A percentile compares a stretch with the other conserved stretches of the same genome.
Conservation (phyloP, 2,329 filamentous ascomycete species). For the Aphanocladium album region DNA sequence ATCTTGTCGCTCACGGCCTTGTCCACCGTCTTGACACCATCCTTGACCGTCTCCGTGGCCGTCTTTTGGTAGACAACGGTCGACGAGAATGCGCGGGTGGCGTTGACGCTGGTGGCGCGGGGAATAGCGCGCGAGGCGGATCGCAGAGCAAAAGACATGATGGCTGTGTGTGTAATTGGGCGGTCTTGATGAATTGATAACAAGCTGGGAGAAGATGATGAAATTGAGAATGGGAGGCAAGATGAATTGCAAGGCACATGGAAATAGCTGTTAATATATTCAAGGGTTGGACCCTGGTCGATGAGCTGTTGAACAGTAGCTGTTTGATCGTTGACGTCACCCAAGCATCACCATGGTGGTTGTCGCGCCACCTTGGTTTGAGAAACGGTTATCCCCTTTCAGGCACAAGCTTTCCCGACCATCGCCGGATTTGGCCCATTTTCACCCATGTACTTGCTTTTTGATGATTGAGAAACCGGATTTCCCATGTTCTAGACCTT, state of each 20-base stretch:
- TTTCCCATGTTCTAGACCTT: background rate
- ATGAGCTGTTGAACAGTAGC: background rate
- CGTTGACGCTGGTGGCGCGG: conserved; percentile 33
- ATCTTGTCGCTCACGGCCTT: conserved; percentile 56
- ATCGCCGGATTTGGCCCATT: background rate
- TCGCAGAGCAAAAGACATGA: conserved; percentile 52
- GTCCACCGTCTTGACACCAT: conserved; percentile 55
- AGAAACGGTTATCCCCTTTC: background rate
- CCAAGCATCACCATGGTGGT: conserved; percentile 3
- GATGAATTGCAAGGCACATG: background rate
- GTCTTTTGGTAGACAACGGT: conserved; percentile 41
- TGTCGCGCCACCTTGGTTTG: conserved; percentile 2
- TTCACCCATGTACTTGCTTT: background rate
- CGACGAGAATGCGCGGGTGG: conserved; percentile 48
- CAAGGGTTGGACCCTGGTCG: background rate
- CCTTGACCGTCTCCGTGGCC: conserved; percentile 51
- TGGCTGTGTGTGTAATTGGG: conserved; percentile 11
- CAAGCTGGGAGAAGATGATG: conserved; percentile 8
- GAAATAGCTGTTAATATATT: background rate
- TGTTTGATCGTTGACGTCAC: conserved; percentile 13
- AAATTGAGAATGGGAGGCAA: background rate
- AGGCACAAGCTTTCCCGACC: background rate
- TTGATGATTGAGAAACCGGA: background rate
- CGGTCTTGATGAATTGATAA: background rate
- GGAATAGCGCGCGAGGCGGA: conserved; percentile 36